Evolutionary conservation across 2,329 filamentous ascomycete species (phyloP), one percentile per base, ranked within the genome.

Genomic region (Botryosphaeria dothidea): DNA sequence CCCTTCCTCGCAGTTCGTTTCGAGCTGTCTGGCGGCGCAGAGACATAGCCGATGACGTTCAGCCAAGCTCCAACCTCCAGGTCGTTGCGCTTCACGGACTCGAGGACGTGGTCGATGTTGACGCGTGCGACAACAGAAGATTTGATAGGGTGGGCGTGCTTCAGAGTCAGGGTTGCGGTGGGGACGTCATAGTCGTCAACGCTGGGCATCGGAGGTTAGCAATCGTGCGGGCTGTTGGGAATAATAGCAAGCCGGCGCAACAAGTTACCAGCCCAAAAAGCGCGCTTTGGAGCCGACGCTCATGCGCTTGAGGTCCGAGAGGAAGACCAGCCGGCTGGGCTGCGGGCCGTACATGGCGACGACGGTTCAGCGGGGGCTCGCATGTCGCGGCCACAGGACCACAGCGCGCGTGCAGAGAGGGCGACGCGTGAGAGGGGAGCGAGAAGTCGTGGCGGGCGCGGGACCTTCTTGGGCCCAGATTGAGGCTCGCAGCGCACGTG

Each of bases 241-340:
- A n/a, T 4, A 41, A 41, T 41, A 4, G 38, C 38, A 13, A 41
- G 38, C 11, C 17, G 49, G 29, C 51, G 41, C 25, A 65, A 31
- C 43, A 45, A 79, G 88, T 80, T 84, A 97, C 94, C 93, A 97
- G 77, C 92, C 93, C 58, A 98, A 79, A 77, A 98, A 96, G 67
- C 94, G 89, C 67, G 97, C 90, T 80, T 98, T 98, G n/a, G 88
- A 86, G n/a, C 86, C 86, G 3, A 74, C 66, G 23, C 78, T 77
- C 52, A 83, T 80, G 65, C 81, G 73, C 1, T 80, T 79, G n/a
- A 83, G 69, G 61, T 83, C 78, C 11, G 74, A 75, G 34, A 83
- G 71, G 45, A 82, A 73, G 66, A 89, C 87, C 9, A 83, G 75
- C 36, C 70, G 77, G 54, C 77, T 79, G 15, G 92, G 85, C 34